A percentile compares a stretch with the other conserved stretches of the same genome.
Conservation (phyloP, 1,139 yeast species). For the Candida sp. region DNA sequence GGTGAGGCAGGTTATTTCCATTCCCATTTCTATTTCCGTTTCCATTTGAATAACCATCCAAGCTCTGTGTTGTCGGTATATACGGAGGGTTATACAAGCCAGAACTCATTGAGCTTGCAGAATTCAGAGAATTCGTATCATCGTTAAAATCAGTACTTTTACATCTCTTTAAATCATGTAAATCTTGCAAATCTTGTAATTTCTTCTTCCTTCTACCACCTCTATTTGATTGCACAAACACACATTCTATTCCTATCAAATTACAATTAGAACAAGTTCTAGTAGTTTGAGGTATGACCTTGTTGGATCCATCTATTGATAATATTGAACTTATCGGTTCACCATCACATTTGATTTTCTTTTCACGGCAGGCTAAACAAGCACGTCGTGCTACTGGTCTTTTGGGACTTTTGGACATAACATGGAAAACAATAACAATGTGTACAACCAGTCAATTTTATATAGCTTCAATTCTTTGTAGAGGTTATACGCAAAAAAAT, state of each 20-base stretch:
- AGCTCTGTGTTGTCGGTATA: not conserved
- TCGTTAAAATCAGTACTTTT: not conserved
- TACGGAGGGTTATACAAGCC: not conserved
- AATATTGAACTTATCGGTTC: constrained; percentile 30
- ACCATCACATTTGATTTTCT: constrained; percentile 64
- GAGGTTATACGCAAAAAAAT: no score
- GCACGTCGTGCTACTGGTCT: constrained; percentile 54
- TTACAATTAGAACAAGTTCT: constrained; percentile 49
- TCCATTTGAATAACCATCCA: not conserved
- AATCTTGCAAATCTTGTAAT: not conserved
- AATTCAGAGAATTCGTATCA: not conserved
- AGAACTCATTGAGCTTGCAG: not conserved
- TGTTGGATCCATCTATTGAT: constrained; percentile 12
- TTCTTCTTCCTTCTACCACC: constrained; percentile 53
- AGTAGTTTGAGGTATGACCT: constrained; percentile 14
- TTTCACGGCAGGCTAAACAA: constrained; percentile 59
- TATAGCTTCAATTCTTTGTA: no score
- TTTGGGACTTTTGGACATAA: constrained; percentile 1
- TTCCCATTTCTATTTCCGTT: not conserved
- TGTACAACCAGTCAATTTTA: no score
- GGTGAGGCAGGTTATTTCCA: no score
- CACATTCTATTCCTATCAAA: constrained; percentile 47
- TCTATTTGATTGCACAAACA: constrained; percentile 55
- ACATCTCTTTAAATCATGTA: not conserved
- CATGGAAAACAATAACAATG: not conserved